Evolutionary conservation across 805 yeast genomes (phyloP), one percentile per base, ranked within the genome.

Genomic region (Candida tammaniensis): DNA sequence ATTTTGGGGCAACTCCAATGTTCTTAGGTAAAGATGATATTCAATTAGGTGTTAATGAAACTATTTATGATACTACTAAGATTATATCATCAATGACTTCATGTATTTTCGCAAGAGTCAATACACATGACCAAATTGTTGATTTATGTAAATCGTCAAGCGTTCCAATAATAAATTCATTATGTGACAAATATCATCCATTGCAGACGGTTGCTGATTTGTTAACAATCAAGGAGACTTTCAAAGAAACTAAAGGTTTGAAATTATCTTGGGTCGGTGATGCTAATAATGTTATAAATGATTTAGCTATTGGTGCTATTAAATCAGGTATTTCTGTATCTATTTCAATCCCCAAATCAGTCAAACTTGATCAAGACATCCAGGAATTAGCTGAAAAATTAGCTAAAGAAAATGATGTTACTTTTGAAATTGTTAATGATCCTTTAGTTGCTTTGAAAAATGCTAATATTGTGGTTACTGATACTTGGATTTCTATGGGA

Each of bases 401-500:
- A 20, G 74, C 82, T 1, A 46, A 52, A 2, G 74, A 67, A 39
- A 69, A 80, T 8, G 30, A 39, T 6, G 43, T 60, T 16, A 49
- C 61, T 0, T 70, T 86, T 37, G 78, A 72, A 46, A 52, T 80
- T 7, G 72, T 82, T 3, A 80, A 86, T 46, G 86, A 86, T 49
- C 93, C 98, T 3, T 51, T 64, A n/a, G 68, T 52, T 17, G 96
- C 97, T 1, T 76, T 87, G 32, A 68, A 71, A 35, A 70, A 72
- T 46, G 87, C 98, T 4, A 77, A 91, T 52, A 71, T 93, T 25
- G 59, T 93, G 22, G 98, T 91, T 28, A 93, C 98, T 11, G 98
- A 93, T 52, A 93, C 98, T 3, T 93, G 95, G 80, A 78, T 93
- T 16, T 91, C 98, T 1, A 93, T 93, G 98, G 98, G 98, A 38